Evolutionary conservation across 2,329 filamentous ascomycete genomes (phyloP).

Genomic region (Ophiocordyceps polyrhachis-furcata): DNA sequence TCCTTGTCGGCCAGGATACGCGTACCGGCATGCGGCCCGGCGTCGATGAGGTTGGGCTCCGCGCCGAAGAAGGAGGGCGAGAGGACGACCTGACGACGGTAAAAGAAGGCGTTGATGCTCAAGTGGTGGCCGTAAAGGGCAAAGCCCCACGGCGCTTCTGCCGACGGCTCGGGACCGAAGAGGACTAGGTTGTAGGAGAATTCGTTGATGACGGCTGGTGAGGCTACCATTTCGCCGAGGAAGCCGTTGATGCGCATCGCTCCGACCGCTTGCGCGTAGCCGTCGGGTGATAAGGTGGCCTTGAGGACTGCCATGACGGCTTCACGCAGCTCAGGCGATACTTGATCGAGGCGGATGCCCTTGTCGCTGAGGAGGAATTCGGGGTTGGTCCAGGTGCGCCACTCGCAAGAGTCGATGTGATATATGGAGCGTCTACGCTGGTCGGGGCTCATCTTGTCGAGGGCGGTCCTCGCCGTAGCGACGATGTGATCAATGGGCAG

Average conservation of each 20-base stretch:
- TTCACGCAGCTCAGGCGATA: conserved; percentile 19
- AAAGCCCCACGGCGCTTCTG: conserved; percentile 46
- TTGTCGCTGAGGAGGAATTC: conserved; percentile 53
- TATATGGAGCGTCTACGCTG: conserved; percentile 32
- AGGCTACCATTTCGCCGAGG: conserved; percentile 46
- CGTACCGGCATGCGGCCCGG: conserved; percentile 41
- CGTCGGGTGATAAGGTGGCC: conserved; percentile 44
- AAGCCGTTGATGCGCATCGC: conserved; percentile 64
- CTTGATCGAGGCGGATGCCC: conserved; percentile 51
- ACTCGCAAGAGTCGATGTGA: conserved; percentile 51
- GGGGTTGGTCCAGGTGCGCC: conserved; percentile 54
- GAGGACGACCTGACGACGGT: conserved; percentile 44
- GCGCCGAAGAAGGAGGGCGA: conserved; percentile 65
- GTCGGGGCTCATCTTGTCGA: conserved; percentile 24
- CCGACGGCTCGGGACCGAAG: conserved; percentile 40
- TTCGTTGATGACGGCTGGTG: conserved; percentile 49
- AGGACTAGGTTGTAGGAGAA: conserved; percentile 60
- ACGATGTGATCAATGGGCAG: conserved; percentile 40
- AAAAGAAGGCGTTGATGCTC: conserved; percentile 52
- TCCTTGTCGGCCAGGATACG: conserved; percentile 49
- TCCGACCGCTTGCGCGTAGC: conserved; percentile 48
- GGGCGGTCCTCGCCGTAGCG: conserved; percentile 24
- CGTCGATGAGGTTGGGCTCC: conserved; percentile 58
- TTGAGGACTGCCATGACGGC: conserved; percentile 36
- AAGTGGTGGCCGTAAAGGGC: conserved; percentile 66